Evolutionary conservation across 495 filamentous ascomycete species (phyloP).

Genomic region (Hyaloscypha bicolor): DNA sequence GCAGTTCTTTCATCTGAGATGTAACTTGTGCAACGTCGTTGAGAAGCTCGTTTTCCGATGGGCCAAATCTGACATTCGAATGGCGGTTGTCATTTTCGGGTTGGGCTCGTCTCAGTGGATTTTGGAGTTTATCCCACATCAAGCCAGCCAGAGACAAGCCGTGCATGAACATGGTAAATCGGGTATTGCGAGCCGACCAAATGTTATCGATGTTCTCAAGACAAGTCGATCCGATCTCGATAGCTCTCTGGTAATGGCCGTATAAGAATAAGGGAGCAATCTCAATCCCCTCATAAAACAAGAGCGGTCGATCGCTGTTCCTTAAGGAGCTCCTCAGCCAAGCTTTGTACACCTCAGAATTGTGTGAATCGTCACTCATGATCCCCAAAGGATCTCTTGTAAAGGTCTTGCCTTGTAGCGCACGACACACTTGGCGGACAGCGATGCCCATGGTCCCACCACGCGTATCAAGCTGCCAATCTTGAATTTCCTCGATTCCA

Average conservation of each 20-base stretch:
- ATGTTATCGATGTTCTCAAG: slow-evolving; percentile 59
- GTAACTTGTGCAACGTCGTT: slow-evolving; percentile 59
- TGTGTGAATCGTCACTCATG: slow-evolving; percentile 73
- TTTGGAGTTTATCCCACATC: slow-evolving; percentile 58
- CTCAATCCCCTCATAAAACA: slow-evolving; percentile 73
- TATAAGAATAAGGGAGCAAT: slow-evolving; percentile 75
- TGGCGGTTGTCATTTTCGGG: background rate
- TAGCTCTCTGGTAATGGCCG: slow-evolving; percentile 70
- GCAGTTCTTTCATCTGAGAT: slow-evolving; percentile 53
- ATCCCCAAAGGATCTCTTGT: slow-evolving; percentile 55
- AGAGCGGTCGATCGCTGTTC: slow-evolving; percentile 51
- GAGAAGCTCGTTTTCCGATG: slow-evolving; percentile 44
- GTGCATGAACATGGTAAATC: slow-evolving; percentile 67
- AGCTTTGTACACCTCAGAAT: slow-evolving; percentile 62
- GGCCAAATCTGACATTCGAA: background rate
- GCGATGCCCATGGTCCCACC: slow-evolving; percentile 75
- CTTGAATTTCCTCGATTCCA: slow-evolving; percentile 72
- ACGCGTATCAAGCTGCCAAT: slow-evolving; percentile 75
- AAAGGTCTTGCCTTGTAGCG: slow-evolving; percentile 84
- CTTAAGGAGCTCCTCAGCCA: slow-evolving; percentile 44
- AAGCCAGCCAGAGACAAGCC: slow-evolving; percentile 67
- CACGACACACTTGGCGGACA: slow-evolving; percentile 72
- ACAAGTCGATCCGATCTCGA: slow-evolving; percentile 66
- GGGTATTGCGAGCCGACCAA: slow-evolving; percentile 72
- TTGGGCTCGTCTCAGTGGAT: slow-evolving; percentile 37